These are phyloP conservation scores for Sonneratia alba DNA, from an alignment of 345 rosid genomes.

Conservation along the genomic window DNA sequence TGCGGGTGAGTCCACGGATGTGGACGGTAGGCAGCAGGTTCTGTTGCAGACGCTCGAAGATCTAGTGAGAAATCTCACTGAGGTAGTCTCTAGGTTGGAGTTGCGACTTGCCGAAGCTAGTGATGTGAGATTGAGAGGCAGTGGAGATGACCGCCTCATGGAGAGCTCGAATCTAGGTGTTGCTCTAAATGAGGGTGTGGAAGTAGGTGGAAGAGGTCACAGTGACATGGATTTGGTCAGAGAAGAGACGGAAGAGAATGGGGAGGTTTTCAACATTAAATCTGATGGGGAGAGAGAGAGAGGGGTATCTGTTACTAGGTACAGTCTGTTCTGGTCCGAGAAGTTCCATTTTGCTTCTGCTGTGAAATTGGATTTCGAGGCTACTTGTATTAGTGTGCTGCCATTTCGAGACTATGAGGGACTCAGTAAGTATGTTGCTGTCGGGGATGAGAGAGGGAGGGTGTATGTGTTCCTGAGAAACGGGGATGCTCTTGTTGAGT, in stretches of 20 bases:
- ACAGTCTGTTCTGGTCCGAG: slow-evolving; percentile 83
- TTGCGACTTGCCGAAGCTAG: slow-evolving; percentile 31
- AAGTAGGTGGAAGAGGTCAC: slow-evolving; percentile 1
- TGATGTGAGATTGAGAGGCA: not conserved
- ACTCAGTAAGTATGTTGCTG: slow-evolving; percentile 70
- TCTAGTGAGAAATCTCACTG: slow-evolving; percentile 56
- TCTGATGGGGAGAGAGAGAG: slow-evolving; percentile 31
- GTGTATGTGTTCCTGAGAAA: slow-evolving; percentile 62
- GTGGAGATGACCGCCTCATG: slow-evolving; percentile 1
- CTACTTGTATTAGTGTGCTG: slow-evolving; percentile 57
- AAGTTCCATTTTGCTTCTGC: slow-evolving; percentile 77
- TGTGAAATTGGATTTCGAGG: slow-evolving; percentile 61
- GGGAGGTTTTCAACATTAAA: slow-evolving; percentile 7
- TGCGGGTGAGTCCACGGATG: slow-evolving; percentile 13
- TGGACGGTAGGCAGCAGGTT: slow-evolving; percentile 23
- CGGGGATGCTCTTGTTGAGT: slow-evolving; percentile 73
- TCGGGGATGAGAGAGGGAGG: slow-evolving; percentile 77
- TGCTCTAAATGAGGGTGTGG: slow-evolving; percentile 5
- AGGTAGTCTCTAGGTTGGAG: slow-evolving; percentile 58
- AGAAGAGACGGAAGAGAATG: slow-evolving; percentile 14
- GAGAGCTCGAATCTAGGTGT: slow-evolving; percentile 3
- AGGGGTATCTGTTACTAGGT: slow-evolving; percentile 49
- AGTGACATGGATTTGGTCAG: slow-evolving; percentile 5
- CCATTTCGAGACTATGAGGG: slow-evolving; percentile 82
- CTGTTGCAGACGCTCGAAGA: slow-evolving; percentile 60